Evolutionary conservation across 2,329 filamentous ascomycete genomes (phyloP), one percentile per base, ranked within the genome.

Genomic region (Orbilia brochopaga): DNA sequence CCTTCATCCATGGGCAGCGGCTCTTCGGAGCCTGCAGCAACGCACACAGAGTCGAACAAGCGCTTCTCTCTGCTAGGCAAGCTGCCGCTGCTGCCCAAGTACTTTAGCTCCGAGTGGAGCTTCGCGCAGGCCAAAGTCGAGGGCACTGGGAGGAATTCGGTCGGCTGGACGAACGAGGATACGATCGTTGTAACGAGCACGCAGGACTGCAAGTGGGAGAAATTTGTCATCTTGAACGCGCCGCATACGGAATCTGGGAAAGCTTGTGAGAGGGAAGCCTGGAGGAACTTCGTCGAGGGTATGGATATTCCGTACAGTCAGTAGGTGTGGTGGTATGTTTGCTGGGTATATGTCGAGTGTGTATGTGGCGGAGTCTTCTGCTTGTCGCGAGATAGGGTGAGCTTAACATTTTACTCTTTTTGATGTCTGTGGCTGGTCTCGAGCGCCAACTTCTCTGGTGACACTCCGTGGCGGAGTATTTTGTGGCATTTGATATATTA

Each of bases 21-120:
- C 70, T 74, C 53, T 51, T 73, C 54, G 74, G 73, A 35, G 61
- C 54, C 15, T 73, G 53, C 69, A 69, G 19, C 69, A 78, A 77
- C 65, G 77, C 81, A 81, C 24, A 81, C 84, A 42, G 83, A 84
- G 51, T 81, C 84, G 3, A 85, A 84, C 54, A 87, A 90, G 44
- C 93, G 92, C 82, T 96, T 91, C 90, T 92, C 91, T 0, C 85
- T 96, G 52, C 81, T 97, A 3, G 88, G 90, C 73, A 92, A 88
- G 77, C 85, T 97, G 5, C 92, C 92, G 0, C 82, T 95, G 62
- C 86, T 97, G 75, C 94, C 94, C 1, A 86, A 90, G 46, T 84
- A 94, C 30, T 95, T 97, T 78, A 93, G 90, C 1, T 94, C 97
- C 75, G 85, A 89, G 7, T 96, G 97, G 79, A 95, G 91, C 0